These are phyloP conservation scores for Gardenia jasminoides DNA, from an alignment of 257 asterid genomes.

Conservation along the genomic window DNA sequence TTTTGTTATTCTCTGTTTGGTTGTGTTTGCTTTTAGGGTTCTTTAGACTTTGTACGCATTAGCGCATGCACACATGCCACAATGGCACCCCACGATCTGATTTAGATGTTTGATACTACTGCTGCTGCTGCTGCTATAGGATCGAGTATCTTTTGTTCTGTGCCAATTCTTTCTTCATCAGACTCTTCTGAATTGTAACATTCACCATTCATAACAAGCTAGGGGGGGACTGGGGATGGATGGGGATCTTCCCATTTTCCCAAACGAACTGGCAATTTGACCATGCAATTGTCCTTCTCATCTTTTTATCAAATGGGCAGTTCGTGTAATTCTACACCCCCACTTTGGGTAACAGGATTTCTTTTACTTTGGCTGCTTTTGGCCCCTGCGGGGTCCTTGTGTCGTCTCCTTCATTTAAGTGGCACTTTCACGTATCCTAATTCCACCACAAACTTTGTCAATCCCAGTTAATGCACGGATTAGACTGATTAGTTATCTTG, in stretches of 20 bases:
- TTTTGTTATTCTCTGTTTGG: conserved; percentile 16
- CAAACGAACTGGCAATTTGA: conserved; percentile 28
- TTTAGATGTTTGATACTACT: conserved; percentile 33
- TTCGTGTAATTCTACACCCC: conserved; percentile 17
- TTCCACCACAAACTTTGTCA: background rate
- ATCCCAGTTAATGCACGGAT: background rate
- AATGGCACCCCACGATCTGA: conserved; percentile 7
- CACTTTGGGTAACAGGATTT: conserved; percentile 32
- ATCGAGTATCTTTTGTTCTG: background rate
- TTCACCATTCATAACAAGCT: conserved; percentile 17
- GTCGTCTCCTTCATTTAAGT: background rate
- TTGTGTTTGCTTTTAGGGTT: conserved; percentile 20
- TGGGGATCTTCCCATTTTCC: conserved; percentile 11
- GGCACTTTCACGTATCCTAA: background rate
- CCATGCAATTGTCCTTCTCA: conserved; percentile 46
- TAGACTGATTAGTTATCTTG: background rate
- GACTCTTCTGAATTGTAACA: conserved; percentile 27
- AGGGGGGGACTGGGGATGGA: background rate
- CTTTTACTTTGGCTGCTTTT: conserved; percentile 21
- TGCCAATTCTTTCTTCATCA: background rate
- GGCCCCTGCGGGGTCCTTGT: conserved; percentile 21
- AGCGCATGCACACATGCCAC: conserved; percentile 42
- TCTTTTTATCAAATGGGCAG: conserved; percentile 24
- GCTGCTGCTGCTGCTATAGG: conserved; percentile 16
- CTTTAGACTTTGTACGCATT: conserved; percentile 28